These are phyloP conservation scores for Eucalyptus albens DNA, from an alignment of 345 rosid genomes.

Conservation along the genomic window DNA sequence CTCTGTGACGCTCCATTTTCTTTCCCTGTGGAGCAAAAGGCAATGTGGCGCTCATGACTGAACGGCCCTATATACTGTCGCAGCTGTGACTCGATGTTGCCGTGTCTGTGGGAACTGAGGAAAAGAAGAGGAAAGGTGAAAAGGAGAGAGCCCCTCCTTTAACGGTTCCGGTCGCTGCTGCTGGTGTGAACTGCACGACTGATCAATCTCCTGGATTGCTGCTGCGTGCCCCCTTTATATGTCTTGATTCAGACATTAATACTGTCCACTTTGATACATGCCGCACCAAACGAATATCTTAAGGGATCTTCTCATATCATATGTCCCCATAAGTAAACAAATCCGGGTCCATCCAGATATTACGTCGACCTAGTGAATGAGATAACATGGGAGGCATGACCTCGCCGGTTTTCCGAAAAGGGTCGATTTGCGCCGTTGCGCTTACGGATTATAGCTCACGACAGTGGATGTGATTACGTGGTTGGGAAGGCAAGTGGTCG, in stretches of 20 bases:
- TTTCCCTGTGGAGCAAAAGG: not conserved
- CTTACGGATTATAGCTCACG: not conserved
- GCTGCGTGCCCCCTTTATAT: not conserved
- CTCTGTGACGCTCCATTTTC: not conserved
- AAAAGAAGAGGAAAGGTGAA: not conserved
- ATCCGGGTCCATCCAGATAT: not conserved
- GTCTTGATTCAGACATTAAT: not conserved
- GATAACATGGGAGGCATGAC: not conserved
- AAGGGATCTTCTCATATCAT: not conserved
- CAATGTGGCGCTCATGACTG: not conserved
- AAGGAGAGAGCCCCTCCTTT: not conserved
- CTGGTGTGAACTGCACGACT: not conserved
- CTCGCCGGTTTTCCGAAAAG: not conserved
- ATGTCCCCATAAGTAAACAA: not conserved
- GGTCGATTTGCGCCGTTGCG: not conserved
- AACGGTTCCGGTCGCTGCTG: not conserved
- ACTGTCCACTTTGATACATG: not conserved
- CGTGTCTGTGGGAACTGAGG: not conserved
- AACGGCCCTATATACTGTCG: not conserved
- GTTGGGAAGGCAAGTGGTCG: not conserved
- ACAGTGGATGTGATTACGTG: not conserved
- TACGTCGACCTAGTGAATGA: not conserved
- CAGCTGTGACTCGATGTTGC: not conserved
- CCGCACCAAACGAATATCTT: not conserved
- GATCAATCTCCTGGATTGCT: not conserved